Evolutionary conservation across 768 basidiomycete genomes (phyloP), one percentile per base, ranked within the genome.

Genomic region (Gyrodon lividus): DNA sequence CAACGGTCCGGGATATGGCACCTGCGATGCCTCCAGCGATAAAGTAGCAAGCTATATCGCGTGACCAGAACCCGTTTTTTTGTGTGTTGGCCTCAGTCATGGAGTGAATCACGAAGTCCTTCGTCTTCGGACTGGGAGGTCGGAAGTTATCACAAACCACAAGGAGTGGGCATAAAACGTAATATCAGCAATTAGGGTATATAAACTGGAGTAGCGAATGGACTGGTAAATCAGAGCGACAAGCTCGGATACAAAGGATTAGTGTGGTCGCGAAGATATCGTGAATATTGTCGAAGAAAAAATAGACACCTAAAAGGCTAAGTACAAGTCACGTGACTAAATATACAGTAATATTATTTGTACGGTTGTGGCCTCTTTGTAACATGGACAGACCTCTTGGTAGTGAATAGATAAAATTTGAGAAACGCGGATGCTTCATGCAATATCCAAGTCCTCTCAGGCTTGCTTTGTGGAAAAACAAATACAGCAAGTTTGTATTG

Each of bases 1-100:
- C 96, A 13, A 97, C 90, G 2, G 95, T 97, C 48, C 95, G 76
- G 52, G 89, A 92, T 8, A 91, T 84, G 31, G 81, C 80, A 24
- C 80, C 80, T 28, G 80, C 80, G 46, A 76, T 49, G 26, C 80
- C 80, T 31, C 80, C 80, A 1, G 81, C 80, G 51, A 81, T 70
- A 59, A 81, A 81, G 58, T 81, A 82, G 40, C 77, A 69, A n/a
- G 63, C 51, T 34, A 69, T 56, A 30, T 70, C 65, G 41, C 65
- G 63, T 23, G 66, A 46, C 60, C 58, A 67, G 26, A 67, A 67
- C 24, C 66, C 59, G 16, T 67, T 64, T 47, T 64, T 67, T 43
- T 47, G 65, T 50, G 45, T 51, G 49, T 58, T 64, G 45, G 52
- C 53, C 39, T 37, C 46, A 45, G 55, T 44, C 69, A 70, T 70